These are phyloP conservation scores for Buxus sempervirens DNA, from an alignment of 164 flowering plant species.

Conservation along the genomic window DNA sequence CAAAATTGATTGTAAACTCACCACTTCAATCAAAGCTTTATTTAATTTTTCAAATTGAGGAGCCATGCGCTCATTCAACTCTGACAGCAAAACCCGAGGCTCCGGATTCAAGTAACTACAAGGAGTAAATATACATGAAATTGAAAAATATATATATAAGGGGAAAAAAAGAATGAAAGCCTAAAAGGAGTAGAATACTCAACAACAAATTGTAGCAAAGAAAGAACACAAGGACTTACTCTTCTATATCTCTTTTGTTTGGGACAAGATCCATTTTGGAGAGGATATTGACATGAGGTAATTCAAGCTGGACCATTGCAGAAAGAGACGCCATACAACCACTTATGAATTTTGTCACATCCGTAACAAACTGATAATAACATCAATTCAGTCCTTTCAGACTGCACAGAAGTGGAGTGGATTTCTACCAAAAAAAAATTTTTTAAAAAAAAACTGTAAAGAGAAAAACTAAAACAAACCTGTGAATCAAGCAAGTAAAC, in stretches of 20 bases:
- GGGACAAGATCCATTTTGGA: slow-evolving; percentile 94
- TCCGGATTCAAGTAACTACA: slow-evolving; percentile 79
- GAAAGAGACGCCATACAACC: slow-evolving; percentile 98
- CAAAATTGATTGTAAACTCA: slow-evolving; percentile 28
- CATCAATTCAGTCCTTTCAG: no score
- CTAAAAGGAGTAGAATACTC: background rate
- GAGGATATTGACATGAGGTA: slow-evolving; percentile 90
- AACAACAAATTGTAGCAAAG: background rate
- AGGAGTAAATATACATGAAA: slow-evolving; percentile 7
- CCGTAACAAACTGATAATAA: slow-evolving; percentile 72
- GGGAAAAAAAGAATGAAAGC: background rate
- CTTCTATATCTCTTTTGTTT: slow-evolving; percentile 68
- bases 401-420: no score
- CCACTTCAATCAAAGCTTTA: slow-evolving; percentile 81
- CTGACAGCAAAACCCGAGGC: slow-evolving; percentile 56
- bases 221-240: slow-evolving; percentile 38
- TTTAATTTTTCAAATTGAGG: slow-evolving; percentile 84
- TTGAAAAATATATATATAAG: no score
- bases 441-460: no score
- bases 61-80: slow-evolving; percentile 83
- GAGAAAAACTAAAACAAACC: slow-evolving; percentile 33
- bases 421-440: no score
- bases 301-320: slow-evolving; percentile 94
- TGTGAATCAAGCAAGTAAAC: slow-evolving; percentile 97
- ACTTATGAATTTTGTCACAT: slow-evolving; percentile 94